Evolutionary conservation across 306 rosid genomes (phyloP), one percentile per base, ranked within the genome.

Genomic region (Quercus gilva): DNA sequence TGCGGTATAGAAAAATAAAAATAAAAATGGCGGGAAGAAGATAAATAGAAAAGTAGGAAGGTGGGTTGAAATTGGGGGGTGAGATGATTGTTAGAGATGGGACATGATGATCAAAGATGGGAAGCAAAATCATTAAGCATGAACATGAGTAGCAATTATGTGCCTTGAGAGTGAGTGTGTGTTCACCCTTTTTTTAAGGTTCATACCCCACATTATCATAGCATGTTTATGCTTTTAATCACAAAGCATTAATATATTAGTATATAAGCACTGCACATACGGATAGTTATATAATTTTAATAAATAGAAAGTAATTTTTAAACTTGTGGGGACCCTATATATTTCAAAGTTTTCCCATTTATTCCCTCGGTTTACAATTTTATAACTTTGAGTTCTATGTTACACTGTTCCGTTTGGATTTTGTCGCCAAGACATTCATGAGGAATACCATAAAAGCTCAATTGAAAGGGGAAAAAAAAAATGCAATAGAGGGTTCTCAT

Each of bases 91-190:
- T 82, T 41, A 69, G 73, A 71, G 83, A 80, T 78, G 85, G 85
- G 79, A 70, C 86, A 81, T 73, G 86, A 86, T 91, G 86, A 83
- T 81, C 85, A 71, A 41, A 77, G 79, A 84, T 86, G 85, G 90
- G 87, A 83, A 83, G 83, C 92, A 91, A 85, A 87, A 91, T 91
- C 74, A 91, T 87, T 74, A 89, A 74, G 91, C 96, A 82, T 86
- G 90, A 91, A 85, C 87, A 84, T 84, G 79, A 86, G 64, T 74
- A 58, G 88, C 85, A 86, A 90, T 90, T 82, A 90, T 89, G 82
- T 57, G 82, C 78, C 90, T 79, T 85, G 85, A 87, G 89, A 91
- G 90, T 86, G 84, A 80, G 90, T 84, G 89, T 80, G 45, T 69
- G 71, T 33, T 58, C 68, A 64, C 45, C 55, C 19, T 65, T 17